Evolutionary conservation across 2,329 filamentous ascomycete genomes (phyloP).

Genomic region (Alternaria sp.): DNA sequence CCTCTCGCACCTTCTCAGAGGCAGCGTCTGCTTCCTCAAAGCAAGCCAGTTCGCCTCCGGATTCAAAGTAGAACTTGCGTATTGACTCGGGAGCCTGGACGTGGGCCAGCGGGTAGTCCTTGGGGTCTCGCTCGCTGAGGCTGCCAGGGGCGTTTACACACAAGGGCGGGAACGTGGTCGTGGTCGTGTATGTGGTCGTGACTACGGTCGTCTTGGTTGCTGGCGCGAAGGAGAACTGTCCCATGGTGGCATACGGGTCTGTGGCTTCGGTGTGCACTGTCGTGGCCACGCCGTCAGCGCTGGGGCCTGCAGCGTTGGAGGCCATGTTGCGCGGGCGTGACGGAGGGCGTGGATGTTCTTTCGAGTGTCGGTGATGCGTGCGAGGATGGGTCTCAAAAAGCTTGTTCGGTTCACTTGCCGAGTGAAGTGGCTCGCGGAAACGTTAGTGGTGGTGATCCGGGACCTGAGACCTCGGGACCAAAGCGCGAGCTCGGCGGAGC

Average conservation of each 20-base stretch:
- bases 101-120: slow-evolving; percentile 87
- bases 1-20: slow-evolving; percentile 62
- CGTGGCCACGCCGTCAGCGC: slow-evolving; percentile 38
- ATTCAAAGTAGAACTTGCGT: slow-evolving; percentile 77
- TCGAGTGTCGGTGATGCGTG: background rate
- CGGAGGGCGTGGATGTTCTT: background rate
- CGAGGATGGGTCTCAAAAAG: background rate
- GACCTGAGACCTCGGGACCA: slow-evolving; percentile 15
- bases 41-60: slow-evolving; percentile 68
- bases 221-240: slow-evolving; percentile 69
- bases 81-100: slow-evolving; percentile 83
- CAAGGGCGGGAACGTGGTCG: slow-evolving; percentile 82
- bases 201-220: slow-evolving; percentile 74
- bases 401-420: slow-evolving; percentile 8
- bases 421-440: slow-evolving; percentile 14
- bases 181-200: slow-evolving; percentile 92
- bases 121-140: slow-evolving; percentile 78
- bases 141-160: slow-evolving; percentile 77
- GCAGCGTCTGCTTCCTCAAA: slow-evolving; percentile 71
- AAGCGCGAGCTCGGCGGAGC: slow-evolving; percentile 20
- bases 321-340: slow-evolving; percentile 38
- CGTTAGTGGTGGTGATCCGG: slow-evolving; percentile 16
- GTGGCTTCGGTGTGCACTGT: slow-evolving; percentile 36
- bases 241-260: slow-evolving; percentile 58
- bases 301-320: slow-evolving; percentile 33